Evolutionary conservation across 169 alveolate species (phyloP).

Genomic region (Plasmodium gaboni): DNA sequence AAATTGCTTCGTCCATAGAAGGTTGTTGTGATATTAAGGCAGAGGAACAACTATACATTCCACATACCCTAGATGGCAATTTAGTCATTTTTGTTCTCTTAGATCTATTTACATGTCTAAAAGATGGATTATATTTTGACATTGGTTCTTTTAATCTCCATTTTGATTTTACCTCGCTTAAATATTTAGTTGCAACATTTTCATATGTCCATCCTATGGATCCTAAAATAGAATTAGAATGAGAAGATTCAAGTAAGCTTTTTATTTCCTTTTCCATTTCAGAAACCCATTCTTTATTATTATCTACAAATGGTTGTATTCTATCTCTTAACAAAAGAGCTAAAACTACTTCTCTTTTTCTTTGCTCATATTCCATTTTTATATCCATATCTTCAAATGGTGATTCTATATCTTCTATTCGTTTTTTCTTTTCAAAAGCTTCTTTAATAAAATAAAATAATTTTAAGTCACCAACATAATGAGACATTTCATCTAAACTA

Average conservation of each 20-base stretch:
- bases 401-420: slow-evolving; percentile 38
- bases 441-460: slow-evolving; percentile 58
- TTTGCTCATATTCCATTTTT: slow-evolving; percentile 78
- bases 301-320: slow-evolving; percentile 62
- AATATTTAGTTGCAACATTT: slow-evolving; percentile 78
- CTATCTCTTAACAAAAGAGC: slow-evolving; percentile 78
- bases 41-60: no score
- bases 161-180: slow-evolving; percentile 81
- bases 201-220: slow-evolving; percentile 86
- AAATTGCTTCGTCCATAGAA: background rate
- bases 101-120: slow-evolving; percentile 24
- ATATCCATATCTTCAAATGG: background rate
- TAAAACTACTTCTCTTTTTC: slow-evolving; percentile 77
- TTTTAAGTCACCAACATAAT: slow-evolving; percentile 81
- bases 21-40: slow-evolving; percentile 9
- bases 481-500: slow-evolving; percentile 82
- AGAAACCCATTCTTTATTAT: slow-evolving; percentile 23
- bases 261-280: slow-evolving; percentile 56
- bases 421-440: background rate
- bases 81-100: no score
- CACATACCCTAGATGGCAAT: no score
- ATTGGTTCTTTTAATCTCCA: slow-evolving; percentile 82
- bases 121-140: slow-evolving; percentile 79
- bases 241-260: slow-evolving; percentile 50
- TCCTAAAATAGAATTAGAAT: slow-evolving; percentile 79